phyloP scores from a whole-genome alignment of 2,329 filamentous ascomycete genomes.

The Calonectria montana region DNA sequence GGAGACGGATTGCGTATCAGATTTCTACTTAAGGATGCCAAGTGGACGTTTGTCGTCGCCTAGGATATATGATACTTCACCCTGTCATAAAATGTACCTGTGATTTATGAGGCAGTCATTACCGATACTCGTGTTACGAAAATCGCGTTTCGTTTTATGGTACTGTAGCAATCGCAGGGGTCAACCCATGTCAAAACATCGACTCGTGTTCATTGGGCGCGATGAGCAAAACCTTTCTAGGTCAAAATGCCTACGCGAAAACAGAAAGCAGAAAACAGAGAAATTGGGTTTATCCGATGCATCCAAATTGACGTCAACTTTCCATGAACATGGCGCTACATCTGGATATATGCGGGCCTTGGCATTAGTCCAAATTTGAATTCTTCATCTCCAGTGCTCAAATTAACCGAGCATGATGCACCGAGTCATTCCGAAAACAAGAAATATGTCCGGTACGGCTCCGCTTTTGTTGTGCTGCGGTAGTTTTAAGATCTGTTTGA shows the following conservation, averaged over 20 bases:
- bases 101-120: not conserved
- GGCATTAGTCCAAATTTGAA: not conserved
- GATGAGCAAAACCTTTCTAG: not conserved
- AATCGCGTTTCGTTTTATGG: not conserved
- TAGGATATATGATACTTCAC: not conserved
- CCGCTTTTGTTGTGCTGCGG: not conserved
- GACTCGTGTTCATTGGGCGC: not conserved
- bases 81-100: not conserved
- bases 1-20: not conserved
- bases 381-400: not conserved
- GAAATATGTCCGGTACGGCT: not conserved
- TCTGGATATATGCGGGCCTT: not conserved
- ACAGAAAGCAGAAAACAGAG: too few relatives aligned
- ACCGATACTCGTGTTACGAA: not conserved
- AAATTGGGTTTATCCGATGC: not conserved
- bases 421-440: not conserved
- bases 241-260: not conserved
- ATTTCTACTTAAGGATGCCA: not conserved
- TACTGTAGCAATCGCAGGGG: not conserved
- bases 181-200: not conserved
- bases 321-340: not conserved
- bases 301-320: not conserved
- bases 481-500: not conserved
- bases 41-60: not conserved
- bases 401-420: not conserved